Evolutionary conservation across 164 flowering plant genomes (phyloP), one percentile per base, ranked within the genome.

Genomic region (Vitis amurensis): DNA sequence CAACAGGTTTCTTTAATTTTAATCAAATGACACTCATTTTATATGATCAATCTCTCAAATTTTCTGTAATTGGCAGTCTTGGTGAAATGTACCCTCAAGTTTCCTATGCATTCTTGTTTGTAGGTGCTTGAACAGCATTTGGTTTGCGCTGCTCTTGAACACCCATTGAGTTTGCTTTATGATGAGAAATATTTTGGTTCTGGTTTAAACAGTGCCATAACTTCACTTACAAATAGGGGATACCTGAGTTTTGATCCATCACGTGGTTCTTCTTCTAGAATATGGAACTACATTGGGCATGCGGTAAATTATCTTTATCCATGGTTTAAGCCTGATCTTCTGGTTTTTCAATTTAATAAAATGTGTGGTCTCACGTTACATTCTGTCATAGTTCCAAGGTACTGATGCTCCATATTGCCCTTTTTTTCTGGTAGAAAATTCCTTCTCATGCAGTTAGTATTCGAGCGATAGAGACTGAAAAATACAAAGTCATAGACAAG

Each of bases 41-140:
- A 9, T 2, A 53, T 30, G 11, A 65, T 50, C 14, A 1, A 16
- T 11, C n/a, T 53, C 48, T 30, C 11, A 56, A 59, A 15, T 50
- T 55, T 71, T 19, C 48, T 19, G 11, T n/a, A 14, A 17, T 66
- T 47, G 14, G 12, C 19, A 52, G 47, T 52, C 49, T 55, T 8
- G 23, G 30, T 47, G 29, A 31, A n/a, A 13, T 5, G 59, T 60
- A 59, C 48, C 11, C 71, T 44, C 15, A 53, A 23, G n/a, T 56
- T 17, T 61, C 16, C 29, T 59, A 12, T 69, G 15, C 44, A 12
- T 55, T 70, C 9, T 51, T 70, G 55, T 63, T 60, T 82, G 50
- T 75, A 95, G 98, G 94, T 92, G 67, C 84, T 95, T 80, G 86
- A 90, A 77, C 98, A 92, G 69, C 98, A 95, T 75, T 74, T 92